Evolutionary conservation across 2,329 filamentous ascomycete species (phyloP).

Genomic region (Apiospora pterosperma): DNA sequence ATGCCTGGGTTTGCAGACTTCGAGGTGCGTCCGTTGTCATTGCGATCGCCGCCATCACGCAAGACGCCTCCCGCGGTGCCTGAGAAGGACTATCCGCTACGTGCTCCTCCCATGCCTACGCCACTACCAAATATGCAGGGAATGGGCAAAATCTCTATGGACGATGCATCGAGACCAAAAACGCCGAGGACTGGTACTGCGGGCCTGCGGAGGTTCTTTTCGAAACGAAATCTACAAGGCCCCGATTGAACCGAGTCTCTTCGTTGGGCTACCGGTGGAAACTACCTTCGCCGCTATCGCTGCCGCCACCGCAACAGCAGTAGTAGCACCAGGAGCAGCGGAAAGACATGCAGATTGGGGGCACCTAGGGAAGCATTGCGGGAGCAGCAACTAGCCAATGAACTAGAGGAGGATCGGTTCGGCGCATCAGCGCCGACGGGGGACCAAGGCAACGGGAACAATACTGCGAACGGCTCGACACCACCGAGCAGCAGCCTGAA

Average conservation of each 20-base stretch:
- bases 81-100: background rate
- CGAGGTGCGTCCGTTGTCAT: conserved; percentile 3
- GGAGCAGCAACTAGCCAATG: background rate
- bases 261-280: background rate
- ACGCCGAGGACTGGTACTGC: background rate
- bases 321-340: background rate
- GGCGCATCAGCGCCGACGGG: background rate
- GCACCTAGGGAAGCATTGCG: background rate
- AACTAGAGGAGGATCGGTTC: background rate
- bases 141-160: background rate
- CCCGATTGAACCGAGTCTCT: background rate
- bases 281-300: too few species aligned
- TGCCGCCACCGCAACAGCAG: background rate
- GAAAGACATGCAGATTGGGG: background rate
- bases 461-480: background rate
- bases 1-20: conserved; percentile 3
- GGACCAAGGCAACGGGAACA: background rate
- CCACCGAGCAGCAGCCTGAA: background rate
- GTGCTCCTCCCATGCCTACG: conserved; percentile 1
- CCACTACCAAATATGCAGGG: conserved; percentile 9
- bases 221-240: conserved; percentile 26
- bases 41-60: conserved; percentile 5
- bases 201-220: conserved; percentile 22
- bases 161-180: background rate
- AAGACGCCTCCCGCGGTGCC: conserved; percentile 7